Percentiles rank a stretch among this genome's conserved stretches.
phyloP scores from a whole-genome alignment of 805 yeast genomes.

The Pichia cabralensis region DNA sequence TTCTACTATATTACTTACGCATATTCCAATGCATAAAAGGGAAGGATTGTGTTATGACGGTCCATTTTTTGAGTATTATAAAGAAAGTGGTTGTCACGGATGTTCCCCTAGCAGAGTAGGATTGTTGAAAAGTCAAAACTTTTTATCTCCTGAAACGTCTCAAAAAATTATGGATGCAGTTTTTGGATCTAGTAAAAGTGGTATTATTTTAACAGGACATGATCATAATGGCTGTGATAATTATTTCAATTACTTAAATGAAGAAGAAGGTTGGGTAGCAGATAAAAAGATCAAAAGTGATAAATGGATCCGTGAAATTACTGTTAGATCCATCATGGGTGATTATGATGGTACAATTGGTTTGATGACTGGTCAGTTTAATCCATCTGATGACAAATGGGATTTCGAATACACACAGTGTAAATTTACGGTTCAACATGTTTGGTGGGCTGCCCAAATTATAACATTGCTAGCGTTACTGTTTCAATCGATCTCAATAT shows the following conservation, averaged over 20 bases:
- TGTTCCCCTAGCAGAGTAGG: constrained; percentile 62
- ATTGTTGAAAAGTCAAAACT: constrained; percentile 75
- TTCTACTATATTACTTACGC: constrained; percentile 74
- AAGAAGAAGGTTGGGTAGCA: constrained; percentile 48
- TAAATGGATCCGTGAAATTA: constrained; percentile 56
- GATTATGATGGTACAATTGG: constrained; percentile 89
- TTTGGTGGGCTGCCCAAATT: constrained; percentile 89
- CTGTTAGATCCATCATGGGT: constrained; percentile 94
- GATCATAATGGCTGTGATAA: constrained; percentile 92
- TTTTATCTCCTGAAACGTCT: constrained; percentile 55
- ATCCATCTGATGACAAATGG: constrained; percentile 37
- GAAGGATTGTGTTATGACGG: constrained; percentile 85
- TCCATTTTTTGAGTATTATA: constrained; percentile 57
- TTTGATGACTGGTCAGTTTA: constrained; percentile 63
- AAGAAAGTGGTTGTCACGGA: constrained; percentile 35
- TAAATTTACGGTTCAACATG: constrained; percentile 77
- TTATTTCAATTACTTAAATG: constrained; percentile 40
- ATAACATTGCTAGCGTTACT: constrained; percentile 32
- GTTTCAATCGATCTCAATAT: constrained; percentile 14
- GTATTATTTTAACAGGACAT: constrained; percentile 85
- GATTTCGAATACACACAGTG: constrained; percentile 64
- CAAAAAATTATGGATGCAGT: constrained; percentile 61
- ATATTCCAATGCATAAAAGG: constrained; percentile 77
- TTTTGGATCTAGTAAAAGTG: constrained; percentile 58
- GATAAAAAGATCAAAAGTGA: constrained; percentile 29